Evolutionary conservation across 805 yeast genomes (phyloP).

Genomic region (Sungouiozyma intestinalis): DNA sequence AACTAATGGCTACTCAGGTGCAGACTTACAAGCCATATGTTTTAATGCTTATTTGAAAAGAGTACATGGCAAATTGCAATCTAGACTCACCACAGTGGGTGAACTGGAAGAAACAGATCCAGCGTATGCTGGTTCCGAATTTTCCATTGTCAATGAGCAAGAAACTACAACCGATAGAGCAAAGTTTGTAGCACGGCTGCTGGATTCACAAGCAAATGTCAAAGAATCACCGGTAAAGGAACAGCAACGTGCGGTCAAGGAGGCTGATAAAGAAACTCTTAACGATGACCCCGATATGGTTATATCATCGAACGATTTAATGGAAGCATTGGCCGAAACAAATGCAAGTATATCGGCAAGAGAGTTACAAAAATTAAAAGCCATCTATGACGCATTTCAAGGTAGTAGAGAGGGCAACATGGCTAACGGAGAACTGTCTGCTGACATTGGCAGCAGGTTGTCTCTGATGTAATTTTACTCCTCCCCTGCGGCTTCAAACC

Average conservation of each 20-base stretch:
- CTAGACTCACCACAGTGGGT: slow-evolving; percentile 2
- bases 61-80: slow-evolving; percentile 55
- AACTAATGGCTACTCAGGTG: slow-evolving; percentile 82
- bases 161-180: background rate
- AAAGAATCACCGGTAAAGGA: background rate
- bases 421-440: slow-evolving; percentile 77
- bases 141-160: background rate
- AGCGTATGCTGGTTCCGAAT: background rate
- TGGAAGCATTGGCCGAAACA: slow-evolving; percentile 58
- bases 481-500: background rate
- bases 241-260: background rate
- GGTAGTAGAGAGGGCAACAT: slow-evolving; percentile 74
- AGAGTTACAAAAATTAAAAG: slow-evolving; percentile 52
- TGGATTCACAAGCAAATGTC: background rate
- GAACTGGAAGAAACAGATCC: background rate
- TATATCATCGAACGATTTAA: slow-evolving; percentile 46
- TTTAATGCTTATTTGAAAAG: slow-evolving; percentile 88
- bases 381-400: slow-evolving; percentile 62
- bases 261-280: background rate
- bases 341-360: slow-evolving; percentile 78
- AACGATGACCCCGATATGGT: slow-evolving; percentile 1
- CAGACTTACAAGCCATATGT: slow-evolving; percentile 86
- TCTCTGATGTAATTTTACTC: slow-evolving; percentile 51
- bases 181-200: background rate
- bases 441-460: slow-evolving; percentile 74